Base-by-base conservation (phyloP, 1,284 basidiomycete species). In the Hypsizygus ulmarius region DNA sequence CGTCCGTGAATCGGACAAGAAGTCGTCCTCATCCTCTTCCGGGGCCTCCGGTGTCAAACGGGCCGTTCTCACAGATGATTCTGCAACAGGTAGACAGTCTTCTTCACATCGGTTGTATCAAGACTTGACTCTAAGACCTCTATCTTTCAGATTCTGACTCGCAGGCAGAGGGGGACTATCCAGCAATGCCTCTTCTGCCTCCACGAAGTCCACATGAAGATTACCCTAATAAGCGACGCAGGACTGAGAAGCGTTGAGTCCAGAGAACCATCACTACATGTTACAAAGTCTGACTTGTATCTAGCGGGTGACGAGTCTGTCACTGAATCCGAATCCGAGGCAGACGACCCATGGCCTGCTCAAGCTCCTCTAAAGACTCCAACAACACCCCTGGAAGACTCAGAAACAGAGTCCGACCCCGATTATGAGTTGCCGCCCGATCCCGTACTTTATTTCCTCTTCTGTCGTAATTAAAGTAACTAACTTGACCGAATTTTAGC, bases 271-370 rank as follows among this genome's bases (percentile, higher is more conserved):
- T 28, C 49, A 9, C 6, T 9, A 18, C 18, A 7, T n/a, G 21
- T 39, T 41, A 29, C 4, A 39, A 12, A 25, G 14, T 35, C 25
- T n/a, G 25, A 48, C 29, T 15, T 14, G 7, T 10, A 12, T 38
- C 8, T 28, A 56, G 46, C 39, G 11, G 50, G 36, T 19, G 64
- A 66, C 39, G 61, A 66, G 40, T 75, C 73, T 16, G 64, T 61
- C 14, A 79, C 77, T 5, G 77, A 74, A 54, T 64, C 72, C 18
- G 74, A 73, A 45, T 68, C 69, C 15, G 68, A 70, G 21, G 58
- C 37, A 2, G 63, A 64, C 19, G 42, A 37, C 16, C 33, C n/a
- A 29, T 19, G 3, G 25, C 19, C 32, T 19, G 16, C 29, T 21
- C 35, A 40, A 30, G 8, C 16, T 12, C n/a, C 42, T 11, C 16